Base-by-base conservation (phyloP, 495 filamentous ascomycete genomes). In the Immersiella caudata region DNA sequence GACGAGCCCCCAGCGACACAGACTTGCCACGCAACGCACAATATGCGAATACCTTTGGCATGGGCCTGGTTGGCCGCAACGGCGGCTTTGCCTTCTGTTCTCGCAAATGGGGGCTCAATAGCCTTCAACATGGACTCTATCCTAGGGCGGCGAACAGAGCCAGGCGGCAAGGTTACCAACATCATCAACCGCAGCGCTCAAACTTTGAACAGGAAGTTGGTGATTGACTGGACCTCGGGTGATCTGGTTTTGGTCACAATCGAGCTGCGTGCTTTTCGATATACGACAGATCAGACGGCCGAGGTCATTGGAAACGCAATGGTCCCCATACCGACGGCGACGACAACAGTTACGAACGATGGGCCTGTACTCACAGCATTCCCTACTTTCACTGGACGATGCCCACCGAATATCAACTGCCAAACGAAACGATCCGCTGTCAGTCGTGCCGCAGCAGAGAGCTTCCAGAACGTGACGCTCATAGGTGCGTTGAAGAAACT, bases 11-110 rank as follows among this genome's bases (percentile, higher is more conserved):
- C 29, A 8, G 8, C 40, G 40, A 46, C 40, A 46, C 4, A 12
- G 11, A 6, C 40, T 46, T 46, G 40, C 26, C 4, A 27, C 18
- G 25, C 33, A 25, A 33, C 20, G 21, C 21, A 3, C 8, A 62
- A 1, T n/a, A 75, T 75, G 71, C 51, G 71, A 61, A 71, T 70
- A 70, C 58, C 57, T 14, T 20, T 46, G 46, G 16, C 24, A 63
- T 26, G 52, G 56, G 36, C 49, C 18, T 75, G 73, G 65, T 64
- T 71, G 40, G 69, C 66, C 18, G 63, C 26, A 22, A 64, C 56
- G 0, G 60, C 61, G 16, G 60, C 36, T 21, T n/a, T 71, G 49
- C 25, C 55, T 1, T n/a, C 70, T 1, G 67, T 62, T 6, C 27
- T 51, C 14, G 73, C 35, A 18, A 50, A 60, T 2, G 68, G 36